Conservation (phyloP, 1,284 basidiomycete genomes). For the Athelia sp. region DNA sequence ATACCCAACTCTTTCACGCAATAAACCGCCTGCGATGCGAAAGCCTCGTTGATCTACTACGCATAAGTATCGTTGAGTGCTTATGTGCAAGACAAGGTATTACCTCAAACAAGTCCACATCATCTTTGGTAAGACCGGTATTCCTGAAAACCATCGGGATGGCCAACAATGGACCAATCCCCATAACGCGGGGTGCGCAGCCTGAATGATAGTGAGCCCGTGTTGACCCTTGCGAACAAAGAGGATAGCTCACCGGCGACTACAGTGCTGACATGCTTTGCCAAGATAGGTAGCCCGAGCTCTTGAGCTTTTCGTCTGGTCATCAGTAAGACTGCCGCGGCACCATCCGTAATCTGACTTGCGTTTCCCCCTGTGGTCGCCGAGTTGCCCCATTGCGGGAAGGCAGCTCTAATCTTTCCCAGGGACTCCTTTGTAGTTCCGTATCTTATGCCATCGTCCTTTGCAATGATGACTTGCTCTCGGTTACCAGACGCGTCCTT, state of each 20-base stretch:
- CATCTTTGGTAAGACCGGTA: slow-evolving; percentile 59
- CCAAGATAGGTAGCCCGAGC: slow-evolving; percentile 70
- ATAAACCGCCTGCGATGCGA: slow-evolving; percentile 86
- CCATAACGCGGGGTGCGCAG: slow-evolving; percentile 79
- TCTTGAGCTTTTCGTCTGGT: slow-evolving; percentile 79
- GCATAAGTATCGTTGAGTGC: slow-evolving; percentile 1
- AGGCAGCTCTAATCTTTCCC: slow-evolving; percentile 70
- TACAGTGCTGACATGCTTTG: slow-evolving; percentile 73
- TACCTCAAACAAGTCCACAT: slow-evolving; percentile 82
- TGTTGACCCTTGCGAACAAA: background rate
- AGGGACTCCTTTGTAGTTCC: slow-evolving; percentile 73
- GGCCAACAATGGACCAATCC: slow-evolving; percentile 71
- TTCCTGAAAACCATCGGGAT: slow-evolving; percentile 67
- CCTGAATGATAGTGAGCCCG: slow-evolving; percentile 30
- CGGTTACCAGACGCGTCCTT: slow-evolving; percentile 53
- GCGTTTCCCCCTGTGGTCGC: slow-evolving; percentile 90
- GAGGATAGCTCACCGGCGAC: slow-evolving; percentile 50
- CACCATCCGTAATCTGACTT: slow-evolving; percentile 84
- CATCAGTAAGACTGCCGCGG: slow-evolving; percentile 85
- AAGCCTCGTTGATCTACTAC: slow-evolving; percentile 88
- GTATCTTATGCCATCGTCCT: slow-evolving; percentile 82
- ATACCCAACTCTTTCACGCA: slow-evolving; percentile 71
- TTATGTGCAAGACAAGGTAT: slow-evolving; percentile 6
- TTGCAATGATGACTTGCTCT: slow-evolving; percentile 52
- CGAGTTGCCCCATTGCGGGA: slow-evolving; percentile 81